Base-by-base conservation (phyloP, 148 eudicot genomes). In the Cornus florida region DNA sequence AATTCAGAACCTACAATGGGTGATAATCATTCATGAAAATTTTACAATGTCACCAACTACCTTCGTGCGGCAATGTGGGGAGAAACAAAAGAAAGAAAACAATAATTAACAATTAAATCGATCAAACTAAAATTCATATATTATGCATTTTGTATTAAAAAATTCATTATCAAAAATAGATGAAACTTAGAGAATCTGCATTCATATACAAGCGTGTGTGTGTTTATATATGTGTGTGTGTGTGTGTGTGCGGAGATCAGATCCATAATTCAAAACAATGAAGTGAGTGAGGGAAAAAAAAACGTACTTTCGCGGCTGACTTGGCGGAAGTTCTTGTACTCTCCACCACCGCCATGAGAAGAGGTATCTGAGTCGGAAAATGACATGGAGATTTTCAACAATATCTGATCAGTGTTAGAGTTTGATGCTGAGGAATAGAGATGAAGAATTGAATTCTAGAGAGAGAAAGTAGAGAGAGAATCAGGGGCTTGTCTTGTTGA, bases 281-380 rank as follows among this genome's bases (percentile, higher is more conserved):
- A 53, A 31, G 46, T 19, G 23, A 73, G 78, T 73, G 38, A 81
- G 35, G 43, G 48, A 43, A 43, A 72, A 43, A 72, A 69, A 68
- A n/a, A 84, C 86, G 70, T 84, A 95, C 98, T 84, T 67, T 91
- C 97, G 64, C 98, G 94, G 82, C 89, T 88, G 78, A 83, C 87
- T 81, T 91, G 91, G 74, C 93, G 94, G 78, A 95, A 91, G 72
- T 85, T 86, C 86, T 90, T 93, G 89, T 90, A 89, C 53, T 90
- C 97, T 28, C 81, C 81, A 64, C 78, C 48, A 24, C 82, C 82
- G 28, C 85, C 86, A 38, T 80, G 78, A 20, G 87, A 86, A 33
- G 85, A 83, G 13, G 79, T 67, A 2, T 93, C 97, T 3, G 91
- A 90, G 71, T 93, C 97, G n/a, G 98, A 91, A 43, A 85, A 67